Conservation (phyloP, 495 filamentous ascomycete genomes). For the Penicillium manginii region DNA sequence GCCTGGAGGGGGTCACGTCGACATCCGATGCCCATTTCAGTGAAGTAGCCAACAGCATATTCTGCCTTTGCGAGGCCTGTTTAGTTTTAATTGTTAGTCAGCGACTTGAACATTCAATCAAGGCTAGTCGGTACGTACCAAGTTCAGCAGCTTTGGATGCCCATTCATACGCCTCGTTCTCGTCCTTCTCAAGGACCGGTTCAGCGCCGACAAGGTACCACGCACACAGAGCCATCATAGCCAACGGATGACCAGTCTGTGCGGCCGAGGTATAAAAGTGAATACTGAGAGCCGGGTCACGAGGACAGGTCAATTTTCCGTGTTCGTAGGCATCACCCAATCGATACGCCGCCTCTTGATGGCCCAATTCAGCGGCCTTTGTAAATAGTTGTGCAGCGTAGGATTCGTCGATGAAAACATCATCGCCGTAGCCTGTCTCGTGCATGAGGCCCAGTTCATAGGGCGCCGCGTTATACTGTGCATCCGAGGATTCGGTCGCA, state of each 20-base stretch:
- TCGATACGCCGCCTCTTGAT: constrained; percentile 79
- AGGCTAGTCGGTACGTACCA: constrained; percentile 57
- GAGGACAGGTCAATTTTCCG: constrained; percentile 81
- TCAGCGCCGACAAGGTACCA: constrained; percentile 98
- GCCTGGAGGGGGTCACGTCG: constrained; percentile 91
- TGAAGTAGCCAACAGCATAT: constrained; percentile 96
- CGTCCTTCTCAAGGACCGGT: constrained; percentile 90
- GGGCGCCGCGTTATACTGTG: constrained; percentile 88
- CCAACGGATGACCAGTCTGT: constrained; percentile 76
- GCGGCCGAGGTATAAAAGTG: constrained; percentile 97
- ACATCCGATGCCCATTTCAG: constrained; percentile 96
- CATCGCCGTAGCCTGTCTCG: constrained; percentile 86
- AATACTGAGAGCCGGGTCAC: constrained; percentile 89
- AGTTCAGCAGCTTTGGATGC: constrained; percentile 80
- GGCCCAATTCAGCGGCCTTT: constrained; percentile 89
- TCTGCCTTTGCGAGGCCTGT: constrained; percentile 88
- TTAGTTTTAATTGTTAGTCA: constrained; percentile 16
- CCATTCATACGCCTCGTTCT: constrained; percentile 97
- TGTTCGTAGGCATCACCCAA: constrained; percentile 98
- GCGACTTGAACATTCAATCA: background rate
- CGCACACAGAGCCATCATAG: constrained; percentile 99
- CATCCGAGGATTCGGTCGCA: constrained; percentile 83
- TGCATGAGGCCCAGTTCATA: constrained; percentile 90
- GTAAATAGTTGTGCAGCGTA: constrained; percentile 96
- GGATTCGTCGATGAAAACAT: constrained; percentile 84